Evolutionary conservation across 768 basidiomycete genomes (phyloP), one percentile per base, ranked within the genome.

Genomic region (Thelephora ganbajun): DNA sequence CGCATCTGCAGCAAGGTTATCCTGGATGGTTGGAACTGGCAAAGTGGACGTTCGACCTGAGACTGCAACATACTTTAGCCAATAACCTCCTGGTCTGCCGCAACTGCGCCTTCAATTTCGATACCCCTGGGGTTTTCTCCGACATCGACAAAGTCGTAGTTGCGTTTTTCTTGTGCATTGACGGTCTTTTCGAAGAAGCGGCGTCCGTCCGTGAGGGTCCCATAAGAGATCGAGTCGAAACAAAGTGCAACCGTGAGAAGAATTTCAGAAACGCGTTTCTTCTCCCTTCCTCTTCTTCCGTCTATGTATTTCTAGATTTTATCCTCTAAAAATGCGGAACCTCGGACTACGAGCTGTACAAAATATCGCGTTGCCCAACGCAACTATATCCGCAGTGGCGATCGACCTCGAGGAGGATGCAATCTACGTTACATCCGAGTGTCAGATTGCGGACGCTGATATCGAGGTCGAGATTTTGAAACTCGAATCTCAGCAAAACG

Each of bases 91-190:
- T 76, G 1, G 90, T 83, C 64, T 94, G 91, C 47, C 93, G 69
- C 46, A 97, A 65, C 22, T 80, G 69, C 5, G 90, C 74, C 61
- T 96, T 97, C 53, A 94, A 66, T 64, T 90, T 96, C 55, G 84
- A 84, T 5, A 91, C 73, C 13, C 91, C 90, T 2, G 80, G 82
- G 5, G 69, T 45, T 2, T 58, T 61, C 48, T 55, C 22, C 1
- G 47, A 37, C n/a, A 30, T 35, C 14, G 46, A 9, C 33, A 22
- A 56, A 50, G 13, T 54, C 36, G 42, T 59, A 57, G 2, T 58
- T 26, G 35, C 48, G 7, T 50, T 22, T 7, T 19, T 51, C 19
- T 53, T 56, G 19, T 53, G 47, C 30, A 46, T 56, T 18, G 53
- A 48, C 43, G 63, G 63, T 11, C 50, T 58, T 49, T 61, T 63